These are phyloP conservation scores for Exophiala calicioides DNA, from an alignment of 2,329 filamentous ascomycete species.

Conservation along the genomic window DNA sequence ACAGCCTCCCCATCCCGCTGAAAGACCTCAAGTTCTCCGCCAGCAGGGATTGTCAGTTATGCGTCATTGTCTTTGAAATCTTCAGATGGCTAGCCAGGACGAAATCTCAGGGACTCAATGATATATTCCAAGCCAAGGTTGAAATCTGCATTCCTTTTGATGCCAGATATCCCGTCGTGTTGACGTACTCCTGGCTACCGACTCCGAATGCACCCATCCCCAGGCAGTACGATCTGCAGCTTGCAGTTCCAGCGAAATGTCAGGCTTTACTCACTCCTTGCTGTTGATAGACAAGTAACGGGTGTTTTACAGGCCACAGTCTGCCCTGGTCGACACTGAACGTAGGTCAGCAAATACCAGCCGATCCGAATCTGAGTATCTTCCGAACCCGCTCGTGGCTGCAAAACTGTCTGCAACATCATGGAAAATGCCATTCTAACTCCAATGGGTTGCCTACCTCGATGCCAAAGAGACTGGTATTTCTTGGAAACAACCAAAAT, in stretches of 20 bases:
- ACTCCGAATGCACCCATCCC: slow-evolving; percentile 7
- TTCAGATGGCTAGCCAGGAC: slow-evolving; percentile 12
- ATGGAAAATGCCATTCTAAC: background rate
- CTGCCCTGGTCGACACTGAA: slow-evolving; percentile 12
- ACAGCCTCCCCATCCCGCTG: slow-evolving; percentile 7
- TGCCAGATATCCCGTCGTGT: slow-evolving; percentile 5
- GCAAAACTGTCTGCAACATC: slow-evolving; percentile 6
- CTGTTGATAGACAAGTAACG: too few species aligned
- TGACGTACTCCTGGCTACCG: slow-evolving; percentile 15
- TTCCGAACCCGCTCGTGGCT: slow-evolving; percentile 10
- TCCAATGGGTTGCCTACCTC: background rate
- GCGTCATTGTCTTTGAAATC: slow-evolving; percentile 16
- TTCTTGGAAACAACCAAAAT: slow-evolving; percentile 3
- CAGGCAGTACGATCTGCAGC: slow-evolving; percentile 11
- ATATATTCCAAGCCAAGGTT: slow-evolving; percentile 10
- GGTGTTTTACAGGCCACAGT: slow-evolving; percentile 1
- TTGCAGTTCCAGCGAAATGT: slow-evolving; percentile 4
- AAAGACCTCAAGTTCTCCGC: slow-evolving; percentile 16
- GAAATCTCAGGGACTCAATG: slow-evolving; percentile 3
- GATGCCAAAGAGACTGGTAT: slow-evolving; percentile 8
- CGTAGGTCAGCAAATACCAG: slow-evolving; percentile 7
- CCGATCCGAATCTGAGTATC: slow-evolving; percentile 6
- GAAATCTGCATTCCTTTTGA: slow-evolving; percentile 16
- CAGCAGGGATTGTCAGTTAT: slow-evolving; percentile 12
- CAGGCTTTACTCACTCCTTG: too few species aligned